Evolutionary conservation across 768 basidiomycete genomes (phyloP), one percentile per base, ranked within the genome.

Genomic region (Hericium rajendrae): DNA sequence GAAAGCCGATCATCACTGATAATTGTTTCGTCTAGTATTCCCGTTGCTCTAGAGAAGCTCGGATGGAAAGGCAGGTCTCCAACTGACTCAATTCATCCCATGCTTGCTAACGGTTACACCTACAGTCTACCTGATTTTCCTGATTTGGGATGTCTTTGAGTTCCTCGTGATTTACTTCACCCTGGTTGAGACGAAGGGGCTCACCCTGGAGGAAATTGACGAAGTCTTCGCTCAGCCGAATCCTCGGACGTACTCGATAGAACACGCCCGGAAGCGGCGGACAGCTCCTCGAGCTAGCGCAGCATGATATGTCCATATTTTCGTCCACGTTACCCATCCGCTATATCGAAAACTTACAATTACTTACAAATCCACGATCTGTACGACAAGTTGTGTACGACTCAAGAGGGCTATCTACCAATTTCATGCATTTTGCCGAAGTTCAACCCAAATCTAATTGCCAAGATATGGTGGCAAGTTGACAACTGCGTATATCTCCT

Each of bases 171-270:
- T 79, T 53, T 80, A 77, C 60, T 69, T 78, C 57, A 74, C 74
- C 61, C 70, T 76, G 39, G 78, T 80, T 15, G 79, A 81, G 64
- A 80, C 80, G 18, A 80, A 76, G 62, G 73, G 73, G 11, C 68
- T 81, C 40, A 76, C 76, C 0, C 67, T 80, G 48, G 79, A 80
- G 58, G 76, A 80, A 60, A 78, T 79, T 57, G 74, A 77, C 51
- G 74, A 74, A 52, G 70, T 79, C 39, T 70, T 70, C 55, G 55
- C 15, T 6, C 62, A 63, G 48, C 63, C 52, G 13, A 60, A 63
- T 38, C 64, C 64, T 12, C 37, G 55, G 22, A 59, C 61, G 48
- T 65, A 63, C 53, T 64, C 63, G 41, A 54, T 56, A 20, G 60
- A 54, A 15, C n/a, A 54, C 15, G 32, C 32, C 32, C 32, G 32